Evolutionary conservation across 495 filamentous ascomycete genomes (phyloP), one percentile per base, ranked within the genome.

Genomic region (Coniosporium apollinis): DNA sequence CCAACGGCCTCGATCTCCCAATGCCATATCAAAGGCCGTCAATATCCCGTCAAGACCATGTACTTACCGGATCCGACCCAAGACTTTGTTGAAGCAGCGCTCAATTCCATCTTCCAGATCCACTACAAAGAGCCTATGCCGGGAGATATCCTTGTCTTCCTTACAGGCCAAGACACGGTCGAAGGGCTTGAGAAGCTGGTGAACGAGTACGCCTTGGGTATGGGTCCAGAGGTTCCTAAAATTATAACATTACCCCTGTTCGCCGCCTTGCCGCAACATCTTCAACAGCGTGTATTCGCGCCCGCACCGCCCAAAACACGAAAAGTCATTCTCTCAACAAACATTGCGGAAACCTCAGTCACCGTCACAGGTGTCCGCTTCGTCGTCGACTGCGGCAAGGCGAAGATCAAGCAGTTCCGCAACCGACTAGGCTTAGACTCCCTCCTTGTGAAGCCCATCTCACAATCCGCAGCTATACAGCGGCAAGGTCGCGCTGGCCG

Each of bases 321-420:
- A 25, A 99, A 96, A 47, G 58, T 99, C 5, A 82, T 99, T 8
- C 65, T 99, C 2, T 71, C 85, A 0, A 99, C 91, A 10, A 99
- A 99, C 54, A 94, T 99, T 43, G 91, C 91, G 16, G 91, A 99
- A 49, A 96, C 91, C 0, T 99, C 91, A 1, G 78, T 99, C 36
- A 99, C 91, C 0, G 85, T 99, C 0, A 75, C 87, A 5, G 91
- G 91, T 2, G 84, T 99, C 3, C 72, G 84, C 2, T 82, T 72
- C 47, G 91, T 99, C 19, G 64, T 99, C 19, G 91, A 99, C 51
- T 79, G 81, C 47, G 91, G 91, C 17, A 94, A 94, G 48, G 79
- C 78, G 3, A 99, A 96, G 51, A 71, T 86, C 33, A 94, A 93
- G 53, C 79, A 93, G 40, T 96, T 86, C 58, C 75, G 85, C 2